A percentile compares a stretch with the other conserved stretches of the same genome.
Conservation (phyloP, 495 filamentous ascomycete genomes). For the Astrocystis sublimbata region DNA sequence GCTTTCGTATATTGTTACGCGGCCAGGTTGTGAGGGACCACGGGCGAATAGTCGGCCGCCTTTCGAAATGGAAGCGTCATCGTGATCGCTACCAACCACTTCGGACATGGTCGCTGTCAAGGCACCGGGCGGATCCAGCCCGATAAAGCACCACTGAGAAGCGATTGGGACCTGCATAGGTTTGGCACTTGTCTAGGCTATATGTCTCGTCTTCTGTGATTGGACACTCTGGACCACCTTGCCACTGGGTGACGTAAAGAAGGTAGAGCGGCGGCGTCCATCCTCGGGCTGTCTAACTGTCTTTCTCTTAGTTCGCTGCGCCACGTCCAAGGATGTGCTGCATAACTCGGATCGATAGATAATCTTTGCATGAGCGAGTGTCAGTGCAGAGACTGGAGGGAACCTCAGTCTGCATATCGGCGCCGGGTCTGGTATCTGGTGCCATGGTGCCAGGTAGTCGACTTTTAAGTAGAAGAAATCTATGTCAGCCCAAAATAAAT, state of each 20-base stretch:
- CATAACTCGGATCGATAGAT: too few relatives aligned
- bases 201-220: slow-evolving; percentile 1
- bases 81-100: background rate
- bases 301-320: too few relatives aligned
- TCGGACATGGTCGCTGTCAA: slow-evolving; percentile 4
- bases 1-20: background rate
- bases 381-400: too few relatives aligned
- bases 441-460: too few relatives aligned
- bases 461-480: too few relatives aligned
- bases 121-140: background rate
- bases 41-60: slow-evolving; percentile 1
- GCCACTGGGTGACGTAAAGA: slow-evolving; percentile 15
- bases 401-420: too few relatives aligned
- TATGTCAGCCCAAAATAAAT: too few relatives aligned
- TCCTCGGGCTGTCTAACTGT: background rate
- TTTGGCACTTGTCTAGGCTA: background rate
- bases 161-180: slow-evolving; percentile 36
- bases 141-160: slow-evolving; percentile 19
- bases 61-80: slow-evolving; percentile 15
- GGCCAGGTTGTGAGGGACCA: background rate
- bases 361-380: too few relatives aligned
- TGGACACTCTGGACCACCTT: background rate
- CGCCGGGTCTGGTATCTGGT: too few relatives aligned
- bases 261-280: background rate
- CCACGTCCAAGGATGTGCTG: too few relatives aligned